phyloP scores from a whole-genome alignment of 2,329 filamentous ascomycete genomes.

The Myriosclerotinia curreyana region DNA sequence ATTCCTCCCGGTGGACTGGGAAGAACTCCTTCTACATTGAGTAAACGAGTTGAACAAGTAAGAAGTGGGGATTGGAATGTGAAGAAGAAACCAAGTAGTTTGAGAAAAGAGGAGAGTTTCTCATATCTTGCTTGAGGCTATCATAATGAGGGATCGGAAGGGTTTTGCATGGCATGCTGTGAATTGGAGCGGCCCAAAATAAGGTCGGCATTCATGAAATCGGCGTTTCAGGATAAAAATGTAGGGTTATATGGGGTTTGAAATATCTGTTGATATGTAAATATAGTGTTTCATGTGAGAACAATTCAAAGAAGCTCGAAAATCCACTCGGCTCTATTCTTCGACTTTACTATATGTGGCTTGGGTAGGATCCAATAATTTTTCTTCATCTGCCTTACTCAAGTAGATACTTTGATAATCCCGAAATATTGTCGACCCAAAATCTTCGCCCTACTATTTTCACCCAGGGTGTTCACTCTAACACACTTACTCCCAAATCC shows the following conservation, averaged over 20 bases:
- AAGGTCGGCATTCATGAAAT: background rate
- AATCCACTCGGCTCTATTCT: background rate
- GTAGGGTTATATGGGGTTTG: background rate
- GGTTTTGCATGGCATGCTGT: background rate
- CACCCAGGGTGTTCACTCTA: too few species aligned
- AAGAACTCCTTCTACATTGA: slow-evolving; percentile 34
- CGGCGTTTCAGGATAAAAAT: background rate
- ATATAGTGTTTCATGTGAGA: background rate
- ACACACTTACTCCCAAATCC: too few species aligned
- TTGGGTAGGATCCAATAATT: too few species aligned
- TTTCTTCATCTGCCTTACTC: too few species aligned
- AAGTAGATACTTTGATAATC: too few species aligned
- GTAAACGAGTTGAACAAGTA: slow-evolving; percentile 35
- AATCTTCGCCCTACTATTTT: too few species aligned
- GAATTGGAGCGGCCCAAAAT: background rate
- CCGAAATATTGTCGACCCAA: background rate
- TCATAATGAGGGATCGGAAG: background rate
- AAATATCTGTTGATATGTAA: slow-evolving; percentile 10
- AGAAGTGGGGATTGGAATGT: slow-evolving; percentile 34
- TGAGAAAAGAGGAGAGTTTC: slow-evolving; percentile 34
- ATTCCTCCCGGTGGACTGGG: slow-evolving; percentile 29
- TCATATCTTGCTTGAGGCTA: slow-evolving; percentile 15
- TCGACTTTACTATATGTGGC: too few species aligned
- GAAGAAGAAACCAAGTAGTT: slow-evolving; percentile 36
- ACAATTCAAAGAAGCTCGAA: background rate